Evolutionary conservation across 441 rosid species (phyloP).

Genomic region (Populus hybrid): DNA sequence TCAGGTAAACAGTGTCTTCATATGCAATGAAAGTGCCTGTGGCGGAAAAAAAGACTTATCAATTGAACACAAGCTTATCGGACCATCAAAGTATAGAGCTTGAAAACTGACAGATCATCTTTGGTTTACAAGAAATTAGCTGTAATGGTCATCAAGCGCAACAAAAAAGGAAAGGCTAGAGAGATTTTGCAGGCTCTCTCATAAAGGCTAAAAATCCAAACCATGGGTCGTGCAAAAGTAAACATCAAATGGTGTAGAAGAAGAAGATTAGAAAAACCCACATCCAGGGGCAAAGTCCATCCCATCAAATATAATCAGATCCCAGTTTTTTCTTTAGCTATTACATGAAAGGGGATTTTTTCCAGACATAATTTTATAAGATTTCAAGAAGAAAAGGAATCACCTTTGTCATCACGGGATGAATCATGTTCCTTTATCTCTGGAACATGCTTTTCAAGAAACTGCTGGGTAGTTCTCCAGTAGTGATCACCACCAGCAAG

Average conservation of each 20-base stretch:
- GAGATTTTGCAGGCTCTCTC: not conserved
- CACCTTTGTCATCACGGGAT: slow-evolving; percentile 31
- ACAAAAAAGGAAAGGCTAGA: not conserved
- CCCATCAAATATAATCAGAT: not conserved
- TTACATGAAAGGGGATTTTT: not conserved
- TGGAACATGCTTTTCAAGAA: slow-evolving; percentile 55
- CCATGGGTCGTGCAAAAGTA: not conserved
- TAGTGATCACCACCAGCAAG: slow-evolving; percentile 83
- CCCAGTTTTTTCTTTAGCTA: not conserved
- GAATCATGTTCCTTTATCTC: slow-evolving; percentile 41
- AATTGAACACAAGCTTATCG: not conserved
- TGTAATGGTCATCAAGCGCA: not conserved
- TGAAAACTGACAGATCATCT: not conserved
- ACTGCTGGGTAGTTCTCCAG: slow-evolving; percentile 67
- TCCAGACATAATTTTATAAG: not conserved
- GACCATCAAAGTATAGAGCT: not conserved
- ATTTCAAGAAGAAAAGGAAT: slow-evolving; percentile 22
- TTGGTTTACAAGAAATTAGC: not conserved
- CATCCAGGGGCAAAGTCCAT: slow-evolving; percentile 2
- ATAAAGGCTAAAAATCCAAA: not conserved
- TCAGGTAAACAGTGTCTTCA: not conserved
- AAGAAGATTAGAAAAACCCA: not conserved
- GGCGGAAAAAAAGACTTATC: not conserved
- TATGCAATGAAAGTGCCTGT: not conserved
- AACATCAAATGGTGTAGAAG: not conserved